A percentile compares a stretch with the other conserved stretches of the same genome.
phyloP scores from a whole-genome alignment of 495 filamentous ascomycete species.

The Aspergillus bridgeri region DNA sequence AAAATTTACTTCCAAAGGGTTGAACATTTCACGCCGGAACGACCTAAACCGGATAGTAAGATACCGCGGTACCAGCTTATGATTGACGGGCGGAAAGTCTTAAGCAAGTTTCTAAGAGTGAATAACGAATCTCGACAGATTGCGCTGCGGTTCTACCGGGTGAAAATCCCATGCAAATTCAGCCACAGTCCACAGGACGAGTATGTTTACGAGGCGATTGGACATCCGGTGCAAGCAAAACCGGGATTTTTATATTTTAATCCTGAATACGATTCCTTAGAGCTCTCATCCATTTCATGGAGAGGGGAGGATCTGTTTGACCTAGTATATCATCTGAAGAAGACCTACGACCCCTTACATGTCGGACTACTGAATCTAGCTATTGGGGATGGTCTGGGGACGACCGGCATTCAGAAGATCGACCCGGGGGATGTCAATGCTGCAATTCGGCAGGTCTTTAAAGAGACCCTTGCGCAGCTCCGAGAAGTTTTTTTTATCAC shows the following conservation, averaged over 20 bases:
- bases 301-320: background rate
- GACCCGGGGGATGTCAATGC: background rate
- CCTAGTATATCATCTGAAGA: background rate
- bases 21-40: background rate
- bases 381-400: background rate
- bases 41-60: background rate
- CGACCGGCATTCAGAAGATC: background rate
- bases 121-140: background rate
- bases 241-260: background rate
- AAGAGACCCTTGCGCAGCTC: slow-evolving; percentile 6
- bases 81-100: background rate
- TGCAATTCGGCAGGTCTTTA: background rate
- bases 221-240: background rate
- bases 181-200: background rate
- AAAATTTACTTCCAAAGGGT: background rate
- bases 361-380: background rate
- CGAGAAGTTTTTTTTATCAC: slow-evolving; percentile 6
- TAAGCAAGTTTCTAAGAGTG: background rate
- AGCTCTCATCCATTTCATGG: background rate
- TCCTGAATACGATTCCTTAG: background rate
- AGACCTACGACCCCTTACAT: background rate
- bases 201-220: background rate
- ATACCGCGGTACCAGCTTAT: background rate
- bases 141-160: slow-evolving; percentile 4
- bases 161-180: slow-evolving; percentile 2